Percentiles rank a stretch among this genome's conserved stretches.
phyloP scores from a whole-genome alignment of 169 alveolate species.

The Plasmodium cynomolgi region DNA sequence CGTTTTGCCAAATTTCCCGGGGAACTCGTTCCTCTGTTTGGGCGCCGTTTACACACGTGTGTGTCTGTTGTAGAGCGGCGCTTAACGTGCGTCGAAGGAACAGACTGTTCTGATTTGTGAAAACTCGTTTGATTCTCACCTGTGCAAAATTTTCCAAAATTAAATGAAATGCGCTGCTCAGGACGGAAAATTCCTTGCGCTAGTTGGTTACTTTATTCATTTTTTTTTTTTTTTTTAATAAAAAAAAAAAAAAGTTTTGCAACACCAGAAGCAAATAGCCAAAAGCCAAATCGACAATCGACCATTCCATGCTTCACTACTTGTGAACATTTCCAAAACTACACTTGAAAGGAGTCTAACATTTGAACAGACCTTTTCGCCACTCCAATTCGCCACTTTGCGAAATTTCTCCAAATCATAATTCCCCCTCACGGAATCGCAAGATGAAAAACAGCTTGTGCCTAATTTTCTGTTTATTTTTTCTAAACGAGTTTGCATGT shows the following conservation, averaged over 20 bases:
- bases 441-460: not conserved
- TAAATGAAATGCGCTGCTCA: not conserved
- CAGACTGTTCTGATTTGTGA: not conserved
- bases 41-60: not conserved
- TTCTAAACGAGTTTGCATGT: not conserved
- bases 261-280: not conserved
- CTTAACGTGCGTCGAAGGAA: not conserved
- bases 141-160: not conserved
- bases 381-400: not conserved
- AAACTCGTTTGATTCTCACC: not conserved
- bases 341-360: not conserved
- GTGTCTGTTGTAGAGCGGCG: not conserved
- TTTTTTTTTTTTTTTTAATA: not conserved
- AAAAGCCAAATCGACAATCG: not conserved
- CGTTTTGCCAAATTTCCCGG: not conserved
- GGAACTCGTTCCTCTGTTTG: not conserved
- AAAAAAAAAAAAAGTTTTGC: not conserved
- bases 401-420: not conserved
- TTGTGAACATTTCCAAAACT: not conserved
- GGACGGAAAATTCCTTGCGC: not conserved
- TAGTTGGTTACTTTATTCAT: not conserved
- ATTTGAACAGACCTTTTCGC: not conserved
- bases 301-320: not conserved
- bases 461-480: not conserved
- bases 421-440: not conserved